Evolutionary conservation across 1,139 yeast species (phyloP), one percentile per base, ranked within the genome.

Genomic region (Spencermartinsiella ligniputridi): DNA sequence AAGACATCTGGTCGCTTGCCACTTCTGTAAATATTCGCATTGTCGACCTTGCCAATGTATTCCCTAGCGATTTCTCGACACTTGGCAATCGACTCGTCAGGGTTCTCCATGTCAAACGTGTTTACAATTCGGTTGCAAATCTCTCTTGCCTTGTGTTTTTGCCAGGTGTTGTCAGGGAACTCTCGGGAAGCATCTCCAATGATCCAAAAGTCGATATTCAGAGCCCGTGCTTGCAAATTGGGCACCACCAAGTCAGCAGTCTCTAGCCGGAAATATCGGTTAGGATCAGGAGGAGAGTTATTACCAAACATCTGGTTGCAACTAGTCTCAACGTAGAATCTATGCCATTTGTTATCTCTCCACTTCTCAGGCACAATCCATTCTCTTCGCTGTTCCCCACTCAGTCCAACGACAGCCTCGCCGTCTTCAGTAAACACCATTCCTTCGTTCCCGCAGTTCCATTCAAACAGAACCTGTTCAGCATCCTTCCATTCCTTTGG

Each of bases 301-400:
- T 81, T 78, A 24, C 98, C 98, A 64, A 84, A 85, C 95, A 92
- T 89, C 18, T 95, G 95, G 65, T 92, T 92, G 64, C 97, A 90
- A 16, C 95, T 87, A 59, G 88, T 83, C 63, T 92, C 98, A 46
- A 92, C 69, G 64, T 85, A 92, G 57, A 89, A 87, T 1, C 60
- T 52, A 52, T 73, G 75, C 57, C 73, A 68, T 17, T 62, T 53
- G 20, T 68, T 70, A 45, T 68, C 73, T 38, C 64, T 68, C 74
- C 80, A 73, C 17, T 67, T 67, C 18, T 69, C 57, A 1, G 96
- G 95, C 38, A 92, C 57, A 30, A 74, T 75, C 71, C 83, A 88
- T 50, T 85, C 82, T 56, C 97, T 76, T 53, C 89, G 94, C 47
- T 84, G 87, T 45, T 79, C 82, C 17, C 96, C 96, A 17, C 95